phyloP scores from a whole-genome alignment of 2,329 filamentous ascomycete species.

The Colletotrichum sp. region DNA sequence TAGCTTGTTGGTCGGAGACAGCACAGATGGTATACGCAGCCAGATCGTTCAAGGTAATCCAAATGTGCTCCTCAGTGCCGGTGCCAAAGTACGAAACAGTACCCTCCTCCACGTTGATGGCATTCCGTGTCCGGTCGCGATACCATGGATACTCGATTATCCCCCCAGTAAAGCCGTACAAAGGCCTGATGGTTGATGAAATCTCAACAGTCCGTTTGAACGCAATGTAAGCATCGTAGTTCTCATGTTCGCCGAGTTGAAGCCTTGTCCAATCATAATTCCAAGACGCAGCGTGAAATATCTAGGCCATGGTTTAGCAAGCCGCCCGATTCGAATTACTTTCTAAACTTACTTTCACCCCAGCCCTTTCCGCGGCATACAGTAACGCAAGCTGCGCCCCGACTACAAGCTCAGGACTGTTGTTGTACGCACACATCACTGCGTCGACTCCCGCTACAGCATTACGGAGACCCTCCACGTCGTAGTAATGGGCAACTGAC shows the following conservation, averaged over 20 bases:
- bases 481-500: not conserved
- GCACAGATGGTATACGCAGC: not conserved
- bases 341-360: not conserved
- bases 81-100: not conserved
- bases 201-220: not conserved
- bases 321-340: not conserved
- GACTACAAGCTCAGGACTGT: not conserved
- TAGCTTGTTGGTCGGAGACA: not conserved
- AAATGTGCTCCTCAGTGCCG: not conserved
- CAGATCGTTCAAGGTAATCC: not conserved
- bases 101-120: not conserved
- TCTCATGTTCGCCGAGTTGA: not conserved
- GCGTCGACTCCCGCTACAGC: not conserved
- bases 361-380: not conserved
- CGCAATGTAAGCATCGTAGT: not conserved
- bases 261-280: not conserved
- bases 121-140: not conserved
- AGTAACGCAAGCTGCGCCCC: not conserved
- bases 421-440: not conserved
- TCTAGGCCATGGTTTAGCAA: not conserved
- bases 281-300: not conserved
- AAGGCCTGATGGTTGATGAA: not conserved
- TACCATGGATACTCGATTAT: not conserved
- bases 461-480: not conserved
- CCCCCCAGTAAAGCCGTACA: not conserved